A percentile compares a stretch with the other conserved stretches of the same genome.
Conservation (phyloP, 768 basidiomycete genomes). For the Tulasnella sp. region DNA sequence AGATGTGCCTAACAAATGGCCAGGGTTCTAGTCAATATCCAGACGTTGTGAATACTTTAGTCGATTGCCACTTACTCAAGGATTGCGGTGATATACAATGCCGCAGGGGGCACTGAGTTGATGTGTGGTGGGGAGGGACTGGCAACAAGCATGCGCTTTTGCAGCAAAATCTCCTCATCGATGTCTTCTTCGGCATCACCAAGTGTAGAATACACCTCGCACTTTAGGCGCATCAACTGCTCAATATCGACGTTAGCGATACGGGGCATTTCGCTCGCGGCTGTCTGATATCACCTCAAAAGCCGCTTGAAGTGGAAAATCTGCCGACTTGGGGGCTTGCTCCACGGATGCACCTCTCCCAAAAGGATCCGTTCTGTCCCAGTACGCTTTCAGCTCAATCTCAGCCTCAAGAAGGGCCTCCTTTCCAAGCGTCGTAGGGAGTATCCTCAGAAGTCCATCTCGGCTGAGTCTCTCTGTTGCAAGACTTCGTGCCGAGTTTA, state of each 20-base stretch:
- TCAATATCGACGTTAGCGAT: neutral
- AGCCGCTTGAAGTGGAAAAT: constrained; percentile 61
- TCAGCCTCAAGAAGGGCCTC: constrained; percentile 89
- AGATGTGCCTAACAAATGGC: constrained; percentile 48
- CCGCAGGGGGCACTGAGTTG: constrained; percentile 62
- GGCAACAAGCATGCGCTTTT: constrained; percentile 43
- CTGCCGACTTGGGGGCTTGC: constrained; percentile 41
- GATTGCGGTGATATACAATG: constrained; percentile 83
- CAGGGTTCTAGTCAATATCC: constrained; percentile 20
- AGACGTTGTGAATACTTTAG: constrained; percentile 6
- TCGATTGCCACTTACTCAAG: constrained; percentile 58
- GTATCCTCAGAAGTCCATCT: constrained; percentile 48
- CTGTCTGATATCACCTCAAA: constrained; percentile 44
- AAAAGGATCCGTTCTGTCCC: constrained; percentile 50
- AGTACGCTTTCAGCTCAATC: constrained; percentile 80
- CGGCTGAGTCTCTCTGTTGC: constrained; percentile 62
- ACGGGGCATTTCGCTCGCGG: no score
- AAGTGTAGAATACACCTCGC: constrained; percentile 78
- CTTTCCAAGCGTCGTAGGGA: constrained; percentile 77
- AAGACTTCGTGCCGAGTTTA: constrained; percentile 54
- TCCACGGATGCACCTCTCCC: constrained; percentile 13
- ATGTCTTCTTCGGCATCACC: constrained; percentile 72
- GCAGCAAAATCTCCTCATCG: constrained; percentile 47
- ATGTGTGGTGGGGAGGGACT: constrained; percentile 38
- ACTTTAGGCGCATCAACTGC: constrained; percentile 71